Evolutionary conservation across 306 rosid species (phyloP).

Genomic region (Rosa multiflora): DNA sequence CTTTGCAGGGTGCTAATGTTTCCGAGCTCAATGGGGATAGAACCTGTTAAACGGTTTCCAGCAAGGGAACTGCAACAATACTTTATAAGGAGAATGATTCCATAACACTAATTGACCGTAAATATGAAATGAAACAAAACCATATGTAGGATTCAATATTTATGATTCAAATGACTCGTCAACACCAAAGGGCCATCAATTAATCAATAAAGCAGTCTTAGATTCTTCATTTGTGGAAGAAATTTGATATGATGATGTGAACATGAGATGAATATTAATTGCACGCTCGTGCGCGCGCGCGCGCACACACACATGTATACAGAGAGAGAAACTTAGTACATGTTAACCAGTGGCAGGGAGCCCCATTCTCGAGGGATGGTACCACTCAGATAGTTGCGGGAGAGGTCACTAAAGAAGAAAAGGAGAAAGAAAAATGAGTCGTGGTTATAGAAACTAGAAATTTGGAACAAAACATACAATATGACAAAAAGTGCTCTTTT

Average conservation of each 20-base stretch:
- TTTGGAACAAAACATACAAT: too few species aligned
- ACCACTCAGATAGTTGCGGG: constrained; percentile 34
- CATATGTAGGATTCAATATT: too few species aligned
- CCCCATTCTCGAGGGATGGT: constrained; percentile 18
- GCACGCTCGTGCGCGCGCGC: too few species aligned
- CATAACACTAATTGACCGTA: background rate
- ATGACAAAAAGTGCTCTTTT: too few species aligned
- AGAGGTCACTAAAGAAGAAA: constrained; percentile 28
- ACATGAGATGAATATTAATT: too few species aligned
- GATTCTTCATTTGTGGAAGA: too few species aligned
- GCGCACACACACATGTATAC: too few species aligned
- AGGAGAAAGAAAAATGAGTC: background rate
- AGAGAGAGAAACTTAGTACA: background rate
- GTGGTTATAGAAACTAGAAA: too few species aligned
- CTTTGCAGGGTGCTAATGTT: constrained; percentile 52
- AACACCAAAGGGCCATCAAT: too few species aligned
- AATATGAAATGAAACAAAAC: background rate
- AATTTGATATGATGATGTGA: too few species aligned
- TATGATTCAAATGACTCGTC: too few species aligned
- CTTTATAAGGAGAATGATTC: background rate
- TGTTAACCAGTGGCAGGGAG: constrained; percentile 16
- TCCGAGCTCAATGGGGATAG: constrained; percentile 64
- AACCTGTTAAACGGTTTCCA: constrained; percentile 62
- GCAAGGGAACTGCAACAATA: constrained; percentile 45
- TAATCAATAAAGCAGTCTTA: too few species aligned